Conservation (phyloP, 2,329 filamentous ascomycete genomes). For the Blastomyces parvus region DNA sequence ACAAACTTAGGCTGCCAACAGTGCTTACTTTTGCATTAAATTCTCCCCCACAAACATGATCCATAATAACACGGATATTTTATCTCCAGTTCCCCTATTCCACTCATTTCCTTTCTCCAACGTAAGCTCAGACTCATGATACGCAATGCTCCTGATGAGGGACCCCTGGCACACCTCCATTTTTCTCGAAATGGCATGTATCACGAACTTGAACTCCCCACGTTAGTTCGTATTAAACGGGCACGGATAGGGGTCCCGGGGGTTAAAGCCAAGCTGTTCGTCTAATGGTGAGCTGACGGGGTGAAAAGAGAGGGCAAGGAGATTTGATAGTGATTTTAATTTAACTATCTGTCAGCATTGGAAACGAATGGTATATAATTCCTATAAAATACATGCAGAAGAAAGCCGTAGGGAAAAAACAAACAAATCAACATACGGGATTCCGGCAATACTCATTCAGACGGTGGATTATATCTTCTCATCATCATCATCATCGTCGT, state of each 20-base stretch:
- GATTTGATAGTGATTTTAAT: background rate
- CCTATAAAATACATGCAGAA: background rate
- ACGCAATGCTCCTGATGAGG: too few relatives aligned
- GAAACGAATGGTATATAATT: too few relatives aligned
- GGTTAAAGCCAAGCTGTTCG: background rate
- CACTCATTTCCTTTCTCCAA: background rate
- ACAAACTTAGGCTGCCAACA: background rate
- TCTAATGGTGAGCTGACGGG: background rate
- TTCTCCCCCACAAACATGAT: background rate
- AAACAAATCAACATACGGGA: background rate
- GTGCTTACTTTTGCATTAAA: background rate
- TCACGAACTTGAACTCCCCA: too few relatives aligned
- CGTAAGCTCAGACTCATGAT: background rate
- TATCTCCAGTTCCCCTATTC: background rate
- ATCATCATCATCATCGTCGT: background rate
- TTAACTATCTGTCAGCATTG: background rate
- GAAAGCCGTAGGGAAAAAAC: background rate
- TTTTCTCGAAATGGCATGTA: background rate
- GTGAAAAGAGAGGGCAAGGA: background rate
- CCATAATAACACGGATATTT: background rate
- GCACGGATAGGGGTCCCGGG: background rate
- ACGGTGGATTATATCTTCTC: background rate
- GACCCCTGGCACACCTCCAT: background rate
- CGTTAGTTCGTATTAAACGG: background rate
- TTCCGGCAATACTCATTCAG: background rate